Base-by-base conservation (phyloP, 495 filamentous ascomycete species). In the Penicillium tannophilum region DNA sequence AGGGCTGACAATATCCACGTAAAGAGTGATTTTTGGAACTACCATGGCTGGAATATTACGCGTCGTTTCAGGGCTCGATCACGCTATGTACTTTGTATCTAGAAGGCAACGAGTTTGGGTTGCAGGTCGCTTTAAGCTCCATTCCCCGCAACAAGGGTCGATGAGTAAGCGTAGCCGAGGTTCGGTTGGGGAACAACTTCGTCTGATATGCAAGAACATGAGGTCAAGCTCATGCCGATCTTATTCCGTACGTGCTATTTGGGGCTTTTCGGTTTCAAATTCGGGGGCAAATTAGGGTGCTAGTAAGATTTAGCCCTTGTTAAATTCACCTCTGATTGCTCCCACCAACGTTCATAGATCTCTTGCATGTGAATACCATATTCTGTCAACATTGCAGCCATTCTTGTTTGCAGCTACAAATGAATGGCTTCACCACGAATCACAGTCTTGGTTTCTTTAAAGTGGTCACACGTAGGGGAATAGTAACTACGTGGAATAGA, bases 1-100 rank as follows among this genome's bases (percentile, higher is more conserved):
- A 7, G 89, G 89, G 65, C 83, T 87, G 30, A 91, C 82, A 31
- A 86, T 80, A 70, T 90, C 88, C 35, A 90, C 59, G 65, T 86
- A 90, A 44, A 90, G 76, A 0, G 79, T 86, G 43, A 91, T 79
- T 70, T 86, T 83, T 19, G 86, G 82, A n/a, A 49, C 60, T 16
- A 72, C 64, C 80, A 84, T 84, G 17, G 36, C 65, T 49, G 20
- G 31, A 0, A 24, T 9, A 46, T n/a, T 20, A 23, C 20, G 8
- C 2, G 11, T 24, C 9, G 12, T n/a, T 6, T 17, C 4, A 1
- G n/a, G 39, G 14, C 16, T 7, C 4, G 6, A 41, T 41, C 39
- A 41, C 39, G 16, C 16, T 3, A 41, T 41, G 16, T 17, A 41
- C 16, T 41, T 6, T 17, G 39, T n/a, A 23, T 23, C 20, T 23